Conservation (phyloP, 805 yeast species). For the Candida odintsovae region DNA sequence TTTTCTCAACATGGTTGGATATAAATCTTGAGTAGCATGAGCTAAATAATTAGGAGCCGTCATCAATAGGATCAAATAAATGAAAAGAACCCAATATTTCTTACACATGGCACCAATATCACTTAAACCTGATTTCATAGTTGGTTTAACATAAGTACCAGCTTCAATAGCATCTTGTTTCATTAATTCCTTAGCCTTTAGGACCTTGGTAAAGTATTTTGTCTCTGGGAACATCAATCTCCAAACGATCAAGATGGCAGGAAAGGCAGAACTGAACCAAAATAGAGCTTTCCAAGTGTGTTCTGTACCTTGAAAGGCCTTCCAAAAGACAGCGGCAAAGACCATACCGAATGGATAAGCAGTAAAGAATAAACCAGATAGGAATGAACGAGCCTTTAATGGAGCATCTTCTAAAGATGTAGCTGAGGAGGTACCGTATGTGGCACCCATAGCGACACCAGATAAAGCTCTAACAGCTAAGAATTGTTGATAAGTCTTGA, state of each 20-base stretch:
- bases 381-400: slow-evolving; percentile 49
- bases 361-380: slow-evolving; percentile 54
- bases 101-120: slow-evolving; percentile 32
- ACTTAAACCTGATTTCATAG: slow-evolving; percentile 17
- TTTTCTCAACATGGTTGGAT: slow-evolving; percentile 53
- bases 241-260: slow-evolving; percentile 52
- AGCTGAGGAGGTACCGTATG: slow-evolving; percentile 39
- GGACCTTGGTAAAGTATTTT: slow-evolving; percentile 35
- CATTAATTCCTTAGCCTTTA: slow-evolving; percentile 25
- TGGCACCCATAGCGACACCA: slow-evolving; percentile 52
- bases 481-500: slow-evolving; percentile 49
- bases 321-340: slow-evolving; percentile 55
- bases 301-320: slow-evolving; percentile 47
- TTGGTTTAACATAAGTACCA: slow-evolving; percentile 24
- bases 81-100: slow-evolving; percentile 55
- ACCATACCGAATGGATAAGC: slow-evolving; percentile 64
- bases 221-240: slow-evolving; percentile 58
- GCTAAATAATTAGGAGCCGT: slow-evolving; percentile 67
- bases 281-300: slow-evolving; percentile 65
- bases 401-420: slow-evolving; percentile 61
- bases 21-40: slow-evolving; percentile 73
- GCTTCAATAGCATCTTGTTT: slow-evolving; percentile 23
- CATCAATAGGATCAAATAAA: slow-evolving; percentile 55
- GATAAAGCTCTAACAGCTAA: slow-evolving; percentile 58
- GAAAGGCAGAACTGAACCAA: slow-evolving; percentile 68